Base-by-base conservation (phyloP, 176 grass and related monocot genomes). In the Echinochloa phyllopogon region DNA sequence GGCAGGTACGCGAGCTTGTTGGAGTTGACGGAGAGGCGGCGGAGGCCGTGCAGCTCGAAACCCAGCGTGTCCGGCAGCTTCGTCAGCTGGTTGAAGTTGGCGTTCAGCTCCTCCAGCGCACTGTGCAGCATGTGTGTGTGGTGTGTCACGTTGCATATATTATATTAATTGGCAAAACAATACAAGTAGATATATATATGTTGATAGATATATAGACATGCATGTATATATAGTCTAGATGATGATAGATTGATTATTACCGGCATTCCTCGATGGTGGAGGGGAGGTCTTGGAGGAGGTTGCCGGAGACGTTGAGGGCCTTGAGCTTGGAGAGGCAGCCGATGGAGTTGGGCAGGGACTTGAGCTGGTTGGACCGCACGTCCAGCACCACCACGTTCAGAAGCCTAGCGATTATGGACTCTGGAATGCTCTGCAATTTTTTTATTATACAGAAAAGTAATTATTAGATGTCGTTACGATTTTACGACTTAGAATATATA, bases 241-340 rank as follows among this genome's bases (percentile, higher is more conserved):
- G 24, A 20, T 16, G 57, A 3, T 55, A 1, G 38, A 8, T 48
- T 1, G 38, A 8, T 48, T 1, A 53, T 88, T 80, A 99, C 96
- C 88, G 88, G 94, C 97, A 99, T 61, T 99, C 90, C 81, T 96
- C 97, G 12, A 99, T 91, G 71, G 94, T 99, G 82, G 86, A 58
- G 0, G 97, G 97, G 8, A 99, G 84, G 14, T 86, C 86, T 41
- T 88, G 74, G 4, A 99, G 84, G 17, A 99, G 89, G 86, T 99
- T 99, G 87, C 97, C 93, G 71, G 97, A 96, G 81, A 96, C 90
- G 72, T 99, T 94, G 81, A 99, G 86, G 50, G 94, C 88, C 76
- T 90, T 92, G 78, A 99, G 87, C 90, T 96, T 99, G 55, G 92
- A 94, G 81, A 99, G 97, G 84, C 97, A 99, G 29, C 97, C 94